Base-by-base conservation (phyloP, 73 alveolate genomes). In the Paramecium sonneborni region DNA sequence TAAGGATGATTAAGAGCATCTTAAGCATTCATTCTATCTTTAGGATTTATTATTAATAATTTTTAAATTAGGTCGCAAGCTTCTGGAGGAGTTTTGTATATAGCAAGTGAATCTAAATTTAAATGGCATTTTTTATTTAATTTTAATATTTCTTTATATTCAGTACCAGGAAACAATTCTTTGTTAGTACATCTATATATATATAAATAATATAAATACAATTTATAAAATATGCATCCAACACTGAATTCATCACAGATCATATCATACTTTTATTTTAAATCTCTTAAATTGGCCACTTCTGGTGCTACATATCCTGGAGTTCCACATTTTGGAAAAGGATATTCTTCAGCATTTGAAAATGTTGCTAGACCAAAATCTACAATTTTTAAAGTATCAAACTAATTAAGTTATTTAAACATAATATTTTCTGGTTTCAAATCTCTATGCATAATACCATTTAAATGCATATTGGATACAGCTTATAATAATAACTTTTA, bases 1-100 rank as follows among this genome's bases (percentile, higher is more conserved):
- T 93, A 93, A 34, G 95, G 95, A 44, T 93, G 96, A 55, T 57
- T 68, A 20, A 93, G 46, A 14, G 95, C 95, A 23, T 93, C 93
- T 21, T 76, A 39, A 12, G 93, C 96, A 72, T 90, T 91, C 34
- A 93, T 91, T 72, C 96, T 91, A 34, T 93, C 58, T 44, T 89
- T 44, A 23, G 96, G 96, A 48, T 93, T 92, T 48, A 92, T 28
- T 30, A 28, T 84, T 28, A 93, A 92, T 95, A 93, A 56, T 91
- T 93, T 82, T 72, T 92, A 93, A 8, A 93, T 41, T 34, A 93
- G 48, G 23, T 93, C 95, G 18, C 79, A 44, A 20, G 96, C 96
- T 24, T 90, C 95, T 18, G 95, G 95, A 28, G 95, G 87, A 23
- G 95, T 92, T 38, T 39, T 74, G 58, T 74, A 74, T 2, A 74